A percentile compares a stretch with the other conserved stretches of the same genome.
phyloP scores from a whole-genome alignment of 1,139 yeast genomes.

The Blastobotrys buckinghamii region DNA sequence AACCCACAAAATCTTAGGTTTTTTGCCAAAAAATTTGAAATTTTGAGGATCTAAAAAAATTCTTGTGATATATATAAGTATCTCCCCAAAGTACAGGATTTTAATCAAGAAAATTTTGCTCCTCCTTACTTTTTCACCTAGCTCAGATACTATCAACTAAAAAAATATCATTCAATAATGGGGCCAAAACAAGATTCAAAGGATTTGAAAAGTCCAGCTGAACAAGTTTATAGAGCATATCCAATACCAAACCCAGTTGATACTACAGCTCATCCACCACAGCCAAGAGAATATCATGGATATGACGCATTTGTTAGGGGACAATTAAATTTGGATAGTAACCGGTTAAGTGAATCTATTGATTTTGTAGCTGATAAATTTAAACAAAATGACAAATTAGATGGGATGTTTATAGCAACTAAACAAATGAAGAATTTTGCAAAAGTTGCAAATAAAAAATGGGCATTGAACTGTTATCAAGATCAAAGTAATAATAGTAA shows the following conservation, averaged over 20 bases:
- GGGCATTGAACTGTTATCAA: constrained; percentile 3
- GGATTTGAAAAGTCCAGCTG: background rate
- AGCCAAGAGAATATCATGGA: constrained; percentile 5
- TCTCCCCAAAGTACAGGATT: too few species aligned
- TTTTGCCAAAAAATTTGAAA: too few species aligned
- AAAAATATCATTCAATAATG: background rate
- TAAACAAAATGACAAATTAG: background rate
- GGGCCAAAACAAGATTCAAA: constrained; percentile 4
- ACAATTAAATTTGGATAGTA: constrained; percentile 3
- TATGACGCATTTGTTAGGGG: constrained; percentile 9
- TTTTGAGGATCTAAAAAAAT: too few species aligned
- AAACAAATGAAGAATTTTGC: constrained; percentile 6
- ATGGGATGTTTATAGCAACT: constrained; percentile 8
- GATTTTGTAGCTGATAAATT: constrained; percentile 2
- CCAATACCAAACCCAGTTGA: constrained; percentile 7
- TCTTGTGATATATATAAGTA: too few species aligned
- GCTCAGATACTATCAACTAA: too few species aligned
- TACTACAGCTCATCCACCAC: background rate
- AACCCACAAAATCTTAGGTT: too few species aligned
- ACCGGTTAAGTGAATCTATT: constrained; percentile 1
- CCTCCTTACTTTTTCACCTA: too few species aligned
- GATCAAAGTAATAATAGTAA: background rate
- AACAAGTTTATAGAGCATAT: constrained; percentile 6
- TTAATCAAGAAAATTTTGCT: too few species aligned
- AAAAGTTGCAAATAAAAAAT: background rate